Conservation (phyloP, 2,329 filamentous ascomycete genomes). For the Neonectria magnoliae region DNA sequence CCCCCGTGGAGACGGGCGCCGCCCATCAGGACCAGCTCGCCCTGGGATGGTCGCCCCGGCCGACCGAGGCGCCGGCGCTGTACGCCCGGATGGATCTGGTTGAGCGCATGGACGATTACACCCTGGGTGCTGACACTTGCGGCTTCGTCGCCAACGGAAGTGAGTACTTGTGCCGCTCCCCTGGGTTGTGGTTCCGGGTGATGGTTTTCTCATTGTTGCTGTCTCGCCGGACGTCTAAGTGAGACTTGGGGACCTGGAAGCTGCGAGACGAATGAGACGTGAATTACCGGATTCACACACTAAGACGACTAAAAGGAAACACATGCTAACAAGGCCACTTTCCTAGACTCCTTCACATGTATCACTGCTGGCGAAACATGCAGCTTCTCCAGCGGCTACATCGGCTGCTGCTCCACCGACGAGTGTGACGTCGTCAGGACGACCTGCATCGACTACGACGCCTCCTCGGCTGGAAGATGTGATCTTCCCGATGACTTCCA, state of each 20-base stretch:
- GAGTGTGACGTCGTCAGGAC: conserved; percentile 46
- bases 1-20: conserved; percentile 41
- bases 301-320: not conserved
- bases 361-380: conserved; percentile 41
- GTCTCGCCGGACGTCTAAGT: not conserved
- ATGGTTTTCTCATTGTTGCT: not conserved
- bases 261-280: not conserved
- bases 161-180: conserved; percentile 32
- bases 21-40: conserved; percentile 39
- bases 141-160: conserved; percentile 45
- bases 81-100: conserved; percentile 44
- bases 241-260: not conserved
- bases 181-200: not conserved
- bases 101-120: conserved; percentile 43
- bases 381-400: conserved; percentile 36
- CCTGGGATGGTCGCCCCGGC: conserved; percentile 45
- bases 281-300: not conserved
- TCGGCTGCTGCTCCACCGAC: conserved; percentile 47
- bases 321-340: not conserved
- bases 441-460: conserved; percentile 44
- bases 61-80: conserved; percentile 44
- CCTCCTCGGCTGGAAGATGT: conserved; percentile 40
- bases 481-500: conserved; percentile 43
- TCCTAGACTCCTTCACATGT: conserved; percentile 44
- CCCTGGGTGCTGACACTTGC: conserved; percentile 43